A percentile compares a stretch with the other conserved stretches of the same genome.
Conservation (phyloP, 768 basidiomycete species). For the Heimioporus sp. region DNA sequence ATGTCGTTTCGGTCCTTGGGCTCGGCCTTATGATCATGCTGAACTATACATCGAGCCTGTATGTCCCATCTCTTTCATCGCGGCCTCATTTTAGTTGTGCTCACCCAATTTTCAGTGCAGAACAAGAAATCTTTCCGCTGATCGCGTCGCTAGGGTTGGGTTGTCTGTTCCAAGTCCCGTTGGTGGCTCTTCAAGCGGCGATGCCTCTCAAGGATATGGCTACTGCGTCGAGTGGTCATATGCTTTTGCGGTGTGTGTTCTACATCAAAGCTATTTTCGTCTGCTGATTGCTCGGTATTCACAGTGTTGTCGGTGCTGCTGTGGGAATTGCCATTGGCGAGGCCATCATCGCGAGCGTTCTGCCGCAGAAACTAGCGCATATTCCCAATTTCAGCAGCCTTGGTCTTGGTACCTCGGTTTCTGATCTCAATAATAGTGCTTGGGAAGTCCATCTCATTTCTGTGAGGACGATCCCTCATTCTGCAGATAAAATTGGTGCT, state of each 20-base stretch:
- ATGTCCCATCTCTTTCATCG: background rate
- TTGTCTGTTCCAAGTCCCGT: constrained; percentile 62
- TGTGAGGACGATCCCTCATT: constrained; percentile 4
- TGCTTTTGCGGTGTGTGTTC: constrained; percentile 57
- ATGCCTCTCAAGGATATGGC: constrained; percentile 91
- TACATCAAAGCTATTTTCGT: too few species aligned
- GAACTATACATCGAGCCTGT: constrained; percentile 47
- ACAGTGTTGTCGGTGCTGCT: constrained; percentile 70
- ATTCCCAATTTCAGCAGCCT: constrained; percentile 33
- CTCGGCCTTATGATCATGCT: constrained; percentile 76
- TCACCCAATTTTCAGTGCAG: constrained; percentile 42
- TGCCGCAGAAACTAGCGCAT: constrained; percentile 29
- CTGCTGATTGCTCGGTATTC: constrained; percentile 4
- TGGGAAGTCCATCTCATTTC: constrained; percentile 35
- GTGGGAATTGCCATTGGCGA: constrained; percentile 74
- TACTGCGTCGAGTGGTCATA: constrained; percentile 69
- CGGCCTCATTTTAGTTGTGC: background rate
- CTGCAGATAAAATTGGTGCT: background rate
- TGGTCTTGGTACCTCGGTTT: constrained; percentile 36
- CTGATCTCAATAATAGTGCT: constrained; percentile 47
- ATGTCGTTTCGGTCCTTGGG: constrained; percentile 56
- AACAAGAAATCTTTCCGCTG: constrained; percentile 62
- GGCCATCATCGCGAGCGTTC: constrained; percentile 62
- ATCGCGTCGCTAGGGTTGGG: constrained; percentile 67
- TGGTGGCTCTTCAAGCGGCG: constrained; percentile 77